Percentiles rank a stretch among this genome's conserved stretches.
Evolutionary conservation across 805 yeast genomes (phyloP).

Genomic region (fission yeast (Schizosaccharomyces pombe)): DNA sequence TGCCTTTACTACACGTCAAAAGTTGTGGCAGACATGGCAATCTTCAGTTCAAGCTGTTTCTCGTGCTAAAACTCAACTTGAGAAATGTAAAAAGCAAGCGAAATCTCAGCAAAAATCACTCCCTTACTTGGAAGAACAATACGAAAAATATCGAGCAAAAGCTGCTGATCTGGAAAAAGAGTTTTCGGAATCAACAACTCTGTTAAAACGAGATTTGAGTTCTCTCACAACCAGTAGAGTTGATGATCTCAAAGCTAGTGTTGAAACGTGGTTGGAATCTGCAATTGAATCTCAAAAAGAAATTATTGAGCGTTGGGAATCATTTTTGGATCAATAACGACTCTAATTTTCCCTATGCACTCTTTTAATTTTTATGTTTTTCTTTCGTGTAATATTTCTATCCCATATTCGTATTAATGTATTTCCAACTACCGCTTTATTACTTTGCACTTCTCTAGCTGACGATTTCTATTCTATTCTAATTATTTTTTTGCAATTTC

Average conservation of each 20-base stretch:
- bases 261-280: constrained; percentile 75
- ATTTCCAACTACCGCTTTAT: too few species aligned
- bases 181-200: constrained; percentile 39
- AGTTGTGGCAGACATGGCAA: constrained; percentile 24
- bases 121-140: constrained; percentile 33
- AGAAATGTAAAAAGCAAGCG: constrained; percentile 24
- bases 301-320: constrained; percentile 11
- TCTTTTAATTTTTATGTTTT: too few species aligned
- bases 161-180: constrained; percentile 30
- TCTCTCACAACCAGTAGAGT: constrained; percentile 52
- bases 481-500: too few species aligned
- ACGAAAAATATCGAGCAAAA: constrained; percentile 29
- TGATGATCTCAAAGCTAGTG: constrained; percentile 64
- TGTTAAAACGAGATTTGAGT: constrained; percentile 43
- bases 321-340: neutral
- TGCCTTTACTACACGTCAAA: constrained; percentile 52
- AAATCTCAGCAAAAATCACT: constrained; percentile 41
- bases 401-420: too few species aligned
- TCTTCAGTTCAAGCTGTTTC: constrained; percentile 24
- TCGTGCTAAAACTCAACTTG: constrained; percentile 25
- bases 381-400: too few species aligned
- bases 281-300: constrained; percentile 86
- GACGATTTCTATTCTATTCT: too few species aligned
- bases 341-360: neutral
- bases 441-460: too few species aligned